These are phyloP conservation scores for Plasmodium cynomolgi DNA, from an alignment of 169 alveolate genomes.

Conservation along the genomic window DNA sequence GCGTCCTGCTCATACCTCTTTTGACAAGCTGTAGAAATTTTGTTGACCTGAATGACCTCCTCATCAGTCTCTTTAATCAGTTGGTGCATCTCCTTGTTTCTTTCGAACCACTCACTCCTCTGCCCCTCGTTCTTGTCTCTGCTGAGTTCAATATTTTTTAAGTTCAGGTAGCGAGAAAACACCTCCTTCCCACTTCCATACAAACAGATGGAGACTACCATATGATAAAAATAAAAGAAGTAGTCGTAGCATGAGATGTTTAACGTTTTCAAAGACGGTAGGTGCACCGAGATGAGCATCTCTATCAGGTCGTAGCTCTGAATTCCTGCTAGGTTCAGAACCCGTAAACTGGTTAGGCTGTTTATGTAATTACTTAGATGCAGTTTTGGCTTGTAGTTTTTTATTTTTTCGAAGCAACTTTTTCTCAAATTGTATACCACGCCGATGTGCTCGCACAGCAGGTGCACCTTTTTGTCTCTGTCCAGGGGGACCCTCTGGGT, in stretches of 20 bases:
- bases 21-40: slow-evolving; percentile 13
- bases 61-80: slow-evolving; percentile 24
- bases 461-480: slow-evolving; percentile 8
- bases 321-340: slow-evolving; percentile 41
- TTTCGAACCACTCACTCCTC: not conserved
- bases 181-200: slow-evolving; percentile 52
- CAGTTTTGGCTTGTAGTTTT: slow-evolving; percentile 44
- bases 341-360: not conserved
- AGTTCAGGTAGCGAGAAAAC: slow-evolving; percentile 12
- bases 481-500: not conserved
- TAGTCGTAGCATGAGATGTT: slow-evolving; percentile 60
- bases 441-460: slow-evolving; percentile 42
- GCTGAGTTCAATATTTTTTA: not conserved
- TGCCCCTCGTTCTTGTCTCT: not conserved
- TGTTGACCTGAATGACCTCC: slow-evolving; percentile 3
- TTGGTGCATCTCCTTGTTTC: not conserved
- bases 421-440: slow-evolving; percentile 32
- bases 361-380: slow-evolving; percentile 25
- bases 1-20: slow-evolving; percentile 46
- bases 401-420: slow-evolving; percentile 41
- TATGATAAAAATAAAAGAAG: slow-evolving; percentile 55
- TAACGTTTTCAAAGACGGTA: slow-evolving; percentile 15
- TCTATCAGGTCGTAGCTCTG: slow-evolving; percentile 55
- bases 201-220: slow-evolving; percentile 28
- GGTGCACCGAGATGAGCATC: slow-evolving; percentile 31